Evolutionary conservation across 345 rosid species (phyloP), one percentile per base, ranked within the genome.

Genomic region (Hevea brasiliensis): DNA sequence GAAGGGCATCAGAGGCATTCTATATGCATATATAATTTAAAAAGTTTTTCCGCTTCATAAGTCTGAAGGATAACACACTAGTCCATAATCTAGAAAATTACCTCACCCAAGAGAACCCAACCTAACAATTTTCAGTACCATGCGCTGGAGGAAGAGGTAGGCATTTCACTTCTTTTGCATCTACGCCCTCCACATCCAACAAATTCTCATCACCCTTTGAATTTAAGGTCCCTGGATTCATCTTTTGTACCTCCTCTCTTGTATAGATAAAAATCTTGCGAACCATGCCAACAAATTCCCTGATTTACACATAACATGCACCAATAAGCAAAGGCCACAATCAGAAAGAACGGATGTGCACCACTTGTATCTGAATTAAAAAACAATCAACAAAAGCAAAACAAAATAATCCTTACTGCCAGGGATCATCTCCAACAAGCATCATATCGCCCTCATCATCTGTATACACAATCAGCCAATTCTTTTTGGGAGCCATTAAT

Each of bases 351-450:
- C 32, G 14, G 47, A 3, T 1, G 62, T 26, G 20, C 5, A 7
- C 21, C 7, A 29, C 23, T 10, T 6, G 6, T 20, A 63, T 61
- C 24, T 18, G 8, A 4, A 0, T 67, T 2, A 23, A 20, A 27
- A 55, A 47, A 61, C 27, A 56, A 27, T 13, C 11, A 21, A 26
- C 58, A 37, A 3, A 59, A 37, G 21, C 56, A 70, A 44, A 41
- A 51, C 61, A 56, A 5, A 17, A 4, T 14, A 40, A 21, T 27
- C 60, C 89, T 78, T 86, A 86, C 89, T 79, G 81, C 89, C 89
- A 86, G 54, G 89, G 89, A 71, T 86, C 89, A 64, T 86, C 89
- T 81, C 89, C 89, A 61, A 82, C 86, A 26, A 84, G 87, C 89
- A 86, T 86, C 85, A 79, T 86, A 72, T 86, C 89, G 26, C 84